Percentiles rank a stretch among this genome's conserved stretches.
Conservation (phyloP, 2,329 filamentous ascomycete species). For the Colletotrichum camelliae region DNA sequence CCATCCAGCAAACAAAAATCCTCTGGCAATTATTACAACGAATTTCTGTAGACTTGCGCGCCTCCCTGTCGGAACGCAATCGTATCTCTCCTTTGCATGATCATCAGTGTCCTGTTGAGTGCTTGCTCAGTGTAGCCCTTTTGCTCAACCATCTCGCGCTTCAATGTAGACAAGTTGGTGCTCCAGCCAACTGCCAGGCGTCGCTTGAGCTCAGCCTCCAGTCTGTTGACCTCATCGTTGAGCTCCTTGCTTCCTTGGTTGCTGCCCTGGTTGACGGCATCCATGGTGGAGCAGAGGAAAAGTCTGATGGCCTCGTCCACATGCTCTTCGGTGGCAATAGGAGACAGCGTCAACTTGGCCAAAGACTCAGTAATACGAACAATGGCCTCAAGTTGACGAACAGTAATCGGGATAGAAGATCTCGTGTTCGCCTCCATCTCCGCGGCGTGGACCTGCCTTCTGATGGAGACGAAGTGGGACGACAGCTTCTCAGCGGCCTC, state of each 20-base stretch:
- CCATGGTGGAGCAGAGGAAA: slow-evolving; percentile 97
- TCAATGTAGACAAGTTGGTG: slow-evolving; percentile 84
- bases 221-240: slow-evolving; percentile 84
- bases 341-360: slow-evolving; percentile 86
- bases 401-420: slow-evolving; percentile 95
- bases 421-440: slow-evolving; percentile 90
- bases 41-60: slow-evolving; percentile 75
- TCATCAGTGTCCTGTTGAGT: slow-evolving; percentile 82
- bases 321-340: slow-evolving; percentile 86
- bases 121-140: slow-evolving; percentile 89
- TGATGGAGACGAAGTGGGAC: slow-evolving; percentile 95
- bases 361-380: slow-evolving; percentile 96
- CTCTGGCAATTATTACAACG: slow-evolving; percentile 51
- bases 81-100: slow-evolving; percentile 87
- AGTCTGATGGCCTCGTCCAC: slow-evolving; percentile 97
- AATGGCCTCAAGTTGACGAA: slow-evolving; percentile 95
- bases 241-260: slow-evolving; percentile 85
- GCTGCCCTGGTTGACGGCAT: slow-evolving; percentile 90
- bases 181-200: slow-evolving; percentile 94
- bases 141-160: slow-evolving; percentile 89
- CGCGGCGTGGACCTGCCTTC: slow-evolving; percentile 88
- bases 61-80: slow-evolving; percentile 82
- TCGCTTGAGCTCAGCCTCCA: slow-evolving; percentile 88
- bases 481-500: slow-evolving; percentile 96
- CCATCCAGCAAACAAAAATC: neutral